phyloP scores from a whole-genome alignment of 768 basidiomycete genomes.

The Lactarius psammicola region DNA sequence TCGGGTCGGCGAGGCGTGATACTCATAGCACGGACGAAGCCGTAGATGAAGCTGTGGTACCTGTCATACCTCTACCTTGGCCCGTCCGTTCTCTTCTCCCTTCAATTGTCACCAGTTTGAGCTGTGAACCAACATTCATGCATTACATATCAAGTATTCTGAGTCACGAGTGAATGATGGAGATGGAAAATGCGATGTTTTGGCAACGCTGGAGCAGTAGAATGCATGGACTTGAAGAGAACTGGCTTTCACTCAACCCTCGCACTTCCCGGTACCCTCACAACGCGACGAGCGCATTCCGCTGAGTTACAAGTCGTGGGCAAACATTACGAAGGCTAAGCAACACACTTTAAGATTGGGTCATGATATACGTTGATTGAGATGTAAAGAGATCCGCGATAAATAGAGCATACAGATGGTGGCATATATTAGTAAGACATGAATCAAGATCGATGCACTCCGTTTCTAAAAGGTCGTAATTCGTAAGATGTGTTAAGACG shows the following conservation, averaged over 20 bases:
- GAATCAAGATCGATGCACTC: background rate
- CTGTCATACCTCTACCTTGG: background rate
- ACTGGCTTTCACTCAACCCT: no score
- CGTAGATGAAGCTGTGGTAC: background rate
- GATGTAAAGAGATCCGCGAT: background rate
- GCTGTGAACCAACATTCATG: background rate
- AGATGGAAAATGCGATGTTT: background rate
- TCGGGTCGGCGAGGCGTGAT: background rate
- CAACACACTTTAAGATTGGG: background rate
- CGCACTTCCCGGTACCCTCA: background rate
- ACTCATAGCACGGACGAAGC: background rate
- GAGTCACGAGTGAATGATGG: no score
- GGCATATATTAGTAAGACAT: background rate
- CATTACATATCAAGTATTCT: background rate
- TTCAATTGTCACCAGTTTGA: background rate
- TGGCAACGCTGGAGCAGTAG: no score
- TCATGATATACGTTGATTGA: background rate
- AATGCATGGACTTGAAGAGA: no score
- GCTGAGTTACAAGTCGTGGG: background rate
- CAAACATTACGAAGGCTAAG: background rate
- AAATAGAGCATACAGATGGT: background rate
- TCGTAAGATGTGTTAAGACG: background rate
- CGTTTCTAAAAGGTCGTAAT: background rate
- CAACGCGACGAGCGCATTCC: background rate
- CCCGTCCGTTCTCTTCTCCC: no score